Evolutionary conservation across 345 rosid species (phyloP).

Genomic region (Raphanus raphanistrum): DNA sequence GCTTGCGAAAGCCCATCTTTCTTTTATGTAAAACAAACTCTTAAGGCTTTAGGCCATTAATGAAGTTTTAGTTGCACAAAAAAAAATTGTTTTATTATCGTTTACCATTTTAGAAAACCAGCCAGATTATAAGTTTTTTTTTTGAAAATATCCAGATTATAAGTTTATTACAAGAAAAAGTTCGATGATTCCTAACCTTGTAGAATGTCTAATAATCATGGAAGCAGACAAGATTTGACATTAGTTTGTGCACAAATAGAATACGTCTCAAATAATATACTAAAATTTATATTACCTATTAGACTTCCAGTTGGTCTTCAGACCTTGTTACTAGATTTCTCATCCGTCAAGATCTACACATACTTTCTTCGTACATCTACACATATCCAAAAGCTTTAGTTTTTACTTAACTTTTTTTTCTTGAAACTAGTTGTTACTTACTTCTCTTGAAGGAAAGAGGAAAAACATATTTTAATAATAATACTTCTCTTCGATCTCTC

Average conservation of each 20-base stretch:
- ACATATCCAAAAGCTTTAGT: conserved; percentile 27
- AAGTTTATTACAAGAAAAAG: too few relatives aligned
- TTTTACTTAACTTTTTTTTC: not conserved
- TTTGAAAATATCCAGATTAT: too few relatives aligned
- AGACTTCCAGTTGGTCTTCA: conserved; percentile 18
- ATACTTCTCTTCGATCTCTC: not conserved
- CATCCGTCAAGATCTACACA: not conserved
- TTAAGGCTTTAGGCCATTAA: too few relatives aligned
- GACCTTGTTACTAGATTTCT: conserved; percentile 17
- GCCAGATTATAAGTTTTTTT: too few relatives aligned
- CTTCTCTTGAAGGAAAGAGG: conserved; percentile 20
- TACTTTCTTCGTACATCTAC: conserved; percentile 3
- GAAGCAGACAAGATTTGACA: conserved; percentile 33
- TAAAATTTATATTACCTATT: not conserved
- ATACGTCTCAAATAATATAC: conserved; percentile 34
- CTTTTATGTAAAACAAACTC: too few relatives aligned
- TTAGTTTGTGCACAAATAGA: conserved; percentile 33
- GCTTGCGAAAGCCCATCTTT: too few relatives aligned
- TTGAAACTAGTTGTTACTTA: not conserved
- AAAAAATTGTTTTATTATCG: too few relatives aligned
- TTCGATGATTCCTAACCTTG: too few relatives aligned
- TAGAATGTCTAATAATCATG: not conserved
- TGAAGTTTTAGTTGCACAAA: too few relatives aligned
- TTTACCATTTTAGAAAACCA: too few relatives aligned
- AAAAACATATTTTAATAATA: not conserved